A percentile compares a stretch with the other conserved stretches of the same genome.
phyloP scores from a whole-genome alignment of 305 asterid genomes.

The Fraxinus baroniana region DNA sequence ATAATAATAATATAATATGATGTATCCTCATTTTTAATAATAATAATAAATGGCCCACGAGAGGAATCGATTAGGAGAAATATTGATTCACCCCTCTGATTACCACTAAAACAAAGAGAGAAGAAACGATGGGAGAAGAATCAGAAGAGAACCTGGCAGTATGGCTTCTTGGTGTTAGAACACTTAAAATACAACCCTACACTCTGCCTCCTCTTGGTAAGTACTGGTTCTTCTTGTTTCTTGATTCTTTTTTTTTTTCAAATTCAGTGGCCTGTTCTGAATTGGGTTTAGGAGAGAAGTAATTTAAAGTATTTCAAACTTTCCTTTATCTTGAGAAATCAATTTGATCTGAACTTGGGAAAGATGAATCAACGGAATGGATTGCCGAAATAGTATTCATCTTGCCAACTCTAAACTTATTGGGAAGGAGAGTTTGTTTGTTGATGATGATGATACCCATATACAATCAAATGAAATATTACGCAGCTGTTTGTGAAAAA shows the following conservation, averaged over 20 bases:
- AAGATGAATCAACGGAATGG: background rate
- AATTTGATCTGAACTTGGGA: background rate
- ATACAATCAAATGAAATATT: background rate
- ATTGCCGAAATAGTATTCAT: background rate
- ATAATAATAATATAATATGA: too few species aligned
- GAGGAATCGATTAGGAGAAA: background rate
- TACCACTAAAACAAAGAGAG: background rate
- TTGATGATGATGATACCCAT: background rate
- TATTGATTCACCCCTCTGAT: background rate
- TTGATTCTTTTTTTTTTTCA: background rate
- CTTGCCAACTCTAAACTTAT: background rate
- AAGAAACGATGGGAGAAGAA: background rate
- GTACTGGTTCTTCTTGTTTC: background rate
- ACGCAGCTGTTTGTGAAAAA: background rate
- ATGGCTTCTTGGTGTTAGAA: conserved; percentile 66
- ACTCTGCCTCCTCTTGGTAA: conserved; percentile 63
- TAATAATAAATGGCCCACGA: background rate
- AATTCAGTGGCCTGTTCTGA: background rate
- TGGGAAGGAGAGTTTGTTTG: background rate
- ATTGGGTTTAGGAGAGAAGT: background rate
- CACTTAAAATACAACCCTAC: conserved; percentile 62
- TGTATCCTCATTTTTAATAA: background rate
- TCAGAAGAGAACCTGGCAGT: conserved; percentile 74
- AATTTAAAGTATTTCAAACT: background rate
- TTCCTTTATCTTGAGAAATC: conserved; percentile 3